Percentiles rank a stretch among this genome's conserved stretches.
phyloP scores from a whole-genome alignment of 192 early-diverging fungal species.

The Podila minutissima region DNA sequence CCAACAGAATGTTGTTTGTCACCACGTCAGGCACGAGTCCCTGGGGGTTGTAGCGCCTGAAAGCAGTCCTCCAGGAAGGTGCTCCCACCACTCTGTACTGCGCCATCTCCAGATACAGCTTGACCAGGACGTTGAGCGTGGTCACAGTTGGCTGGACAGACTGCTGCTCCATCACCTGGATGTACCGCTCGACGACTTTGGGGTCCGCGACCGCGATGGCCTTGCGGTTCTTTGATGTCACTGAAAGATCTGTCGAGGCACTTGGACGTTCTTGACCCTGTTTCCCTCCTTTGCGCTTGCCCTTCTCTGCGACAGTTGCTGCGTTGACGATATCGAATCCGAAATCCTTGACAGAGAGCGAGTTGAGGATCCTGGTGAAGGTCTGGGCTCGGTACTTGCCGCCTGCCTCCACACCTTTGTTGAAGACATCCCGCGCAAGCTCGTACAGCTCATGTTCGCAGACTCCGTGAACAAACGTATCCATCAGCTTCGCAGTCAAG shows the following conservation, averaged over 20 bases:
- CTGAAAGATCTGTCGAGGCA: background rate
- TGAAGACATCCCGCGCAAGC: constrained; percentile 34
- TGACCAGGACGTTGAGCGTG: constrained; percentile 33
- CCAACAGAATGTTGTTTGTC: constrained; percentile 38
- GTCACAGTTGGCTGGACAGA: constrained; percentile 10
- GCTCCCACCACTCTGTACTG: constrained; percentile 31
- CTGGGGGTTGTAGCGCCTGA: constrained; percentile 31
- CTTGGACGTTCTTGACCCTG: background rate
- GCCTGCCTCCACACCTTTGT: constrained; percentile 21
- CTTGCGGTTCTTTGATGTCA: background rate
- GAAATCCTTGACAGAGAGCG: constrained; percentile 38
- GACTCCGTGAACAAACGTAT: constrained; percentile 29
- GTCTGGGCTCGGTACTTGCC: constrained; percentile 18
- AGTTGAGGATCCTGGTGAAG: constrained; percentile 32
- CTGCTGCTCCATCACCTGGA: constrained; percentile 16
- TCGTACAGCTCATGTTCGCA: constrained; percentile 28
- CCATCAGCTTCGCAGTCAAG: constrained; percentile 26
- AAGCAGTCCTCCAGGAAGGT: constrained; percentile 24
- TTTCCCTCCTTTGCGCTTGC: background rate
- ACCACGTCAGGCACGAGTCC: constrained; percentile 26
- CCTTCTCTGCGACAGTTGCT: background rate
- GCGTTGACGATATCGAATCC: constrained; percentile 39
- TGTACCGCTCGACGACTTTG: constrained; percentile 25
- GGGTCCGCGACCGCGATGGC: constrained; percentile 23
- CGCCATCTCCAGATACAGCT: constrained; percentile 41